Base-by-base conservation (phyloP, 805 yeast genomes). In the Kazachstania taianensis region DNA sequence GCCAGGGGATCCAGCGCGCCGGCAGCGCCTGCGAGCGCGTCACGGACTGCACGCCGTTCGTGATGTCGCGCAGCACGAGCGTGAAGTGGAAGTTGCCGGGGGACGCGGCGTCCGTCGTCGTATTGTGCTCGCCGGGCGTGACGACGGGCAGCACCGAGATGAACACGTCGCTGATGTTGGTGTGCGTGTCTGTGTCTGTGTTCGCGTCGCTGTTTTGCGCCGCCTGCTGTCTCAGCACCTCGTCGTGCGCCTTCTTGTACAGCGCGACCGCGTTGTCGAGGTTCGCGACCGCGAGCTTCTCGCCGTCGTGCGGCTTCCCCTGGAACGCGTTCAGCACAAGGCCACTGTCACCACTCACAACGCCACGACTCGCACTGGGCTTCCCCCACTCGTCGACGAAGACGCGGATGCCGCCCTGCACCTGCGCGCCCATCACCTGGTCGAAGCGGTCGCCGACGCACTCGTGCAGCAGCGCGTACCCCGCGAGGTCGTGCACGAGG, bases 11-110 rank as follows among this genome's bases (percentile, higher is more conserved):
- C 98, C 98, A 92, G 53, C 74, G 78, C 31, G 73, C 55, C 8
- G 98, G 97, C 66, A 85, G 81, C 5, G 94, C 76, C 59, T 92
- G 98, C 0, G 97, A 82, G 46, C 79, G 77, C 34, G 84, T 78
- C 20, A 75, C 69, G 30, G 84, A 70, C 6, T 78, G 70, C 43
- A 92, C 74, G 43, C 75, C 72, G 60, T 92, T 89, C 26, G 81
- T 76, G 29, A 76, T 73, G 53, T 92, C 98, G 45, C 75, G 73
- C 46, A 92, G 66, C 15, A 83, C 71, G 24, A 86, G 66, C 7
- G 84, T 73, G 56, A 92, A 87, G 27, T 75, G 72, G 53, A 89
- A 87, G 9, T 82, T 71, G 17, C 69, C 66, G 1, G 72, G 54
- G 17, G 56, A 50, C 10, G 53, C 46, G 12, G 66, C 44, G 31